Evolutionary conservation across 768 basidiomycete species (phyloP).

Genomic region (Mycena haematopus): DNA sequence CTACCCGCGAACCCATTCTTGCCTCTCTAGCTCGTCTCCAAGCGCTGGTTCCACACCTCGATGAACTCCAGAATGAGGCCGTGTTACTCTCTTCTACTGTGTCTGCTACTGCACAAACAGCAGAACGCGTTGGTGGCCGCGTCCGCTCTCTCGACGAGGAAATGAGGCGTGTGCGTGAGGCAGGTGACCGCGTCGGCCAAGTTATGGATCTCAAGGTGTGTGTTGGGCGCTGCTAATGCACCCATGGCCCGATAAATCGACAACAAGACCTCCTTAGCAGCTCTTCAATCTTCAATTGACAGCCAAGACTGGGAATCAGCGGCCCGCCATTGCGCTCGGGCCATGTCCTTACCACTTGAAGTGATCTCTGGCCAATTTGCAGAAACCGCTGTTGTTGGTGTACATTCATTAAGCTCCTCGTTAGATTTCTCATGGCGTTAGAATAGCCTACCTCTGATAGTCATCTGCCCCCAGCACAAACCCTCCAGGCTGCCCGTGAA

Average conservation of each 20-base stretch:
- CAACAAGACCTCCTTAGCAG: constrained; percentile 47
- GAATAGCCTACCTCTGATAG: constrained; percentile 87
- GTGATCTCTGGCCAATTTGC: constrained; percentile 88
- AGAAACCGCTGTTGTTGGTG: constrained; percentile 83
- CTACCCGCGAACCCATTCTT: constrained; percentile 69
- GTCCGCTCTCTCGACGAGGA: constrained; percentile 92
- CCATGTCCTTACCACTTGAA: constrained; percentile 81
- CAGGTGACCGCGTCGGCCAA: constrained; percentile 89
- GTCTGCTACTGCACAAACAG: constrained; percentile 75
- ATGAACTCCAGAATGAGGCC: constrained; percentile 67
- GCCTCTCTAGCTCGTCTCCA: constrained; percentile 67
- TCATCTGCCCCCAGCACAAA: constrained; percentile 85
- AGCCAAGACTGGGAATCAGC: constrained; percentile 95
- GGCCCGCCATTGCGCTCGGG: constrained; percentile 86
- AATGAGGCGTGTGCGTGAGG: constrained; percentile 88
- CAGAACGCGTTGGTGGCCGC: constrained; percentile 89
- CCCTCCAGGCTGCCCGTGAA: constrained; percentile 76
- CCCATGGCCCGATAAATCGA: constrained; percentile 14
- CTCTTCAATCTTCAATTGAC: constrained; percentile 77
- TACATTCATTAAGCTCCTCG: background rate
- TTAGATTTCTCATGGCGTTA: constrained; percentile 24
- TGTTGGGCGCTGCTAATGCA: constrained; percentile 5
- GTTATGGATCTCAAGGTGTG: constrained; percentile 94
- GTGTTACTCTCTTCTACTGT: constrained; percentile 62
- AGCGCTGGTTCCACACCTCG: constrained; percentile 64